A percentile compares a stretch with the other conserved stretches of the same genome.
phyloP scores from a whole-genome alignment of 371 early-diverging fungal species.

The Dichotomocladium elegans region DNA sequence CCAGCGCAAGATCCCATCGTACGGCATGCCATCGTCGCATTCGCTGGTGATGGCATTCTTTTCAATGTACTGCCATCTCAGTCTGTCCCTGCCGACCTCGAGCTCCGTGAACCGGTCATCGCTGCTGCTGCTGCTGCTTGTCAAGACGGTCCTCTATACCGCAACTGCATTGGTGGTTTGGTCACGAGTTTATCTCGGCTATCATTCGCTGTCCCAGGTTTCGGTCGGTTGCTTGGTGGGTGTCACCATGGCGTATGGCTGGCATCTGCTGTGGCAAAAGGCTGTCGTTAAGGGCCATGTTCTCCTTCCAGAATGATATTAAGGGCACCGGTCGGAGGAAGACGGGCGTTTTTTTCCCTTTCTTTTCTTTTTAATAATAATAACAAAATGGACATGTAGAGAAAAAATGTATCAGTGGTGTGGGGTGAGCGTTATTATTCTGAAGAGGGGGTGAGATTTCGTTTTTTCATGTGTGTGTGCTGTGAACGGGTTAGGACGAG shows the following conservation, averaged over 20 bases:
- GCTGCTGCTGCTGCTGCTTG: slow-evolving; percentile 6
- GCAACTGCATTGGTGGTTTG: slow-evolving; percentile 45
- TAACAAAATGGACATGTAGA: neutral
- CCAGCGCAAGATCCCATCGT: slow-evolving; percentile 16
- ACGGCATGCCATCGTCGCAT: slow-evolving; percentile 80
- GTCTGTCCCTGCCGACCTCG: too few relatives aligned
- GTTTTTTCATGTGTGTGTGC: too few relatives aligned
- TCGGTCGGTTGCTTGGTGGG: slow-evolving; percentile 44
- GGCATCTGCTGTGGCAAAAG: slow-evolving; percentile 10
- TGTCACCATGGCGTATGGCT: neutral
- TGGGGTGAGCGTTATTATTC: too few relatives aligned
- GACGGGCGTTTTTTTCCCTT: too few relatives aligned
- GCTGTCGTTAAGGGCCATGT: neutral
- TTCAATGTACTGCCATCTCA: slow-evolving; percentile 44
- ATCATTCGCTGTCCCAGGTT: slow-evolving; percentile 53
- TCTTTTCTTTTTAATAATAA: neutral
- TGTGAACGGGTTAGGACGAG: too few relatives aligned
- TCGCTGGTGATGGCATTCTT: slow-evolving; percentile 72
- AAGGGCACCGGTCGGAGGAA: too few relatives aligned
- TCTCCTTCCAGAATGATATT: neutral
- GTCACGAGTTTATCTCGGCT: slow-evolving; percentile 50
- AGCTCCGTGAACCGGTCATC: neutral
- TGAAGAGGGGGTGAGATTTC: too few relatives aligned
- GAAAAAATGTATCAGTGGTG: too few relatives aligned
- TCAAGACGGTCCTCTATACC: too few relatives aligned